Evolutionary conservation across 768 basidiomycete species (phyloP).

Genomic region (Tylopilus balloui): DNA sequence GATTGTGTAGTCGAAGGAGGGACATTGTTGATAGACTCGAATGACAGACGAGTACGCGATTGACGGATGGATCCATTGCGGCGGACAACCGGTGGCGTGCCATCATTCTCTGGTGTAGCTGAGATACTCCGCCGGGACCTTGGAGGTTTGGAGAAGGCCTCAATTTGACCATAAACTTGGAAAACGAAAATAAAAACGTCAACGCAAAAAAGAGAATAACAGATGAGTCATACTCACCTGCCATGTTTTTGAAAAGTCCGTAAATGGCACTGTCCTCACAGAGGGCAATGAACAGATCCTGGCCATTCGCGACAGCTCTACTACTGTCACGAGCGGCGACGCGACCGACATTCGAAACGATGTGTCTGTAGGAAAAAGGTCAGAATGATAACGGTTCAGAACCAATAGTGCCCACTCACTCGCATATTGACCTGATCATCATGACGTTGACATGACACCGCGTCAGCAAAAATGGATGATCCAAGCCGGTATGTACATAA

Average conservation of each 20-base stretch:
- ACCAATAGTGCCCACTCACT: constrained; percentile 48
- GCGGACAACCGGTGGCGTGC: constrained; percentile 41
- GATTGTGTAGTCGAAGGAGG: constrained; percentile 19
- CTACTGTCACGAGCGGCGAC: constrained; percentile 86
- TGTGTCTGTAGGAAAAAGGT: constrained; percentile 52
- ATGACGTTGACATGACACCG: constrained; percentile 14
- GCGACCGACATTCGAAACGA: constrained; percentile 76
- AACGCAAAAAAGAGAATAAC: constrained; percentile 15
- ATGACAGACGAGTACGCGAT: constrained; percentile 33
- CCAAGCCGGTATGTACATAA: constrained; percentile 16
- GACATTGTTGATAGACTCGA: constrained; percentile 34
- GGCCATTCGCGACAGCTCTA: constrained; percentile 64
- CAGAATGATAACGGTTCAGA: background rate
- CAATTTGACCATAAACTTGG: constrained; percentile 76
- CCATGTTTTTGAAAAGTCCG: constrained; percentile 79
- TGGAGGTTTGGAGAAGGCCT: constrained; percentile 54
- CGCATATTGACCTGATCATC: constrained; percentile 69
- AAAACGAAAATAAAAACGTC: constrained; percentile 16
- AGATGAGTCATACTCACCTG: constrained; percentile 49
- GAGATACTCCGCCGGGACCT: constrained; percentile 67
- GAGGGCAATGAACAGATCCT: constrained; percentile 82
- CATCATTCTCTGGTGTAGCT: constrained; percentile 51
- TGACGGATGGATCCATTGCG: constrained; percentile 24
- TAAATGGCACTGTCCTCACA: constrained; percentile 90
- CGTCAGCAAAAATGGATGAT: constrained; percentile 25